phyloP scores from a whole-genome alignment of 768 basidiomycete genomes.

The Coprinellus micaceus region DNA sequence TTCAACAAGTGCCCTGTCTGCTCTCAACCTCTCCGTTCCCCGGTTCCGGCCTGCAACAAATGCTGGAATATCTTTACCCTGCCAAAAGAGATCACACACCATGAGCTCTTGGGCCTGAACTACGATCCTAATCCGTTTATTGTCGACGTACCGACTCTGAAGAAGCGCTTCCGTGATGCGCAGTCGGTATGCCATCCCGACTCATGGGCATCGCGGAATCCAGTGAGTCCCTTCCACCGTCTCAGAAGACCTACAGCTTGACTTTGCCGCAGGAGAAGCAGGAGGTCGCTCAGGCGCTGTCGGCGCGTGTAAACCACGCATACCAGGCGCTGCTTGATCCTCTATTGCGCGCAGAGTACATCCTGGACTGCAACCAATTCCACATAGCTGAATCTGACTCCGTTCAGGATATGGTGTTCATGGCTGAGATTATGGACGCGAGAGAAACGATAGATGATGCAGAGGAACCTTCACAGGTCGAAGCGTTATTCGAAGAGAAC shows the following conservation, averaged over 20 bases:
- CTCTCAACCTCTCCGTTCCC: constrained; percentile 51
- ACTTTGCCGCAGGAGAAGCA: constrained; percentile 43
- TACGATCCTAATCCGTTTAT: constrained; percentile 65
- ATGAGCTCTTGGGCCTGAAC: constrained; percentile 66
- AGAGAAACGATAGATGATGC: constrained; percentile 75
- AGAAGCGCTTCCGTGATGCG: constrained; percentile 61
- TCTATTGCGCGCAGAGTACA: constrained; percentile 74
- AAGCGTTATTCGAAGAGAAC: constrained; percentile 51
- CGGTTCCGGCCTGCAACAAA: constrained; percentile 69
- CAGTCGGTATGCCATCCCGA: constrained; percentile 87
- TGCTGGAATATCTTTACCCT: constrained; percentile 67
- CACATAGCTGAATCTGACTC: constrained; percentile 66
- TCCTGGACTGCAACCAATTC: constrained; percentile 60
- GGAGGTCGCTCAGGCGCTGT: constrained; percentile 60
- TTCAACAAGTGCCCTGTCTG: constrained; percentile 57
- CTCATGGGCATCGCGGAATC: constrained; percentile 66
- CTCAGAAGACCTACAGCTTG: constrained; percentile 8
- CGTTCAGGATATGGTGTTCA: constrained; percentile 64
- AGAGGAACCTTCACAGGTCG: constrained; percentile 43
- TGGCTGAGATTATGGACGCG: constrained; percentile 74
- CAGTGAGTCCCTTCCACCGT: constrained; percentile 37
- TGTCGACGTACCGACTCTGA: constrained; percentile 58
- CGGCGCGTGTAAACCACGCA: constrained; percentile 77
- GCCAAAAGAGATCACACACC: constrained; percentile 52
- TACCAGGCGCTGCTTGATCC: constrained; percentile 76